Evolutionary conservation across 345 rosid species (phyloP), one percentile per base, ranked within the genome.

Genomic region (Lepidium africanum): DNA sequence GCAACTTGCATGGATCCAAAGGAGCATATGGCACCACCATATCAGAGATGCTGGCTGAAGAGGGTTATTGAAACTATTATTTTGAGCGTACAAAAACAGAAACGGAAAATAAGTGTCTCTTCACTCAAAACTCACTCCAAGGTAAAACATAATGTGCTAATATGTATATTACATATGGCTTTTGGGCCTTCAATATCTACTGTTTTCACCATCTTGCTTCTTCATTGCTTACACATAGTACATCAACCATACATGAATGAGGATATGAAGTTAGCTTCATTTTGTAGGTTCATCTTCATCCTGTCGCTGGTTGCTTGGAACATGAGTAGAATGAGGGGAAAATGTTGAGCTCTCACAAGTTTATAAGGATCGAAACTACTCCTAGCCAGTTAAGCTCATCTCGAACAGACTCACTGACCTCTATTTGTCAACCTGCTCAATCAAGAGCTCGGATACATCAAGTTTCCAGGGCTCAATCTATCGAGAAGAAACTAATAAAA

Each of bases 391-490:
- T 21, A 2, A 21, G 23, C 23, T 21, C 23, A 21, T 21, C 23
- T 21, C 23, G 23, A 21, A 21, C 79, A 76, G 85, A 87, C 33
- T 84, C 91, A 11, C 72, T 79, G 59, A 82, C 85, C 65, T 90
- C 87, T 71, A 82, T 87, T 40, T 63, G 88, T 55, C 87, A 86
- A 69, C 90, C 92, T 64, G 76, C 85, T 37, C 91, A 83, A 65
- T 79, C 91, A 71, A 87, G 87, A 73, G 87, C 88, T 54, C 94
- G 85, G 42, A 82, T 86, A 53, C 76, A 85, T 65, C 87, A 87
- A 63, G 88, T 83, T 67, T 86, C 78, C 78, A 80, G 87, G 74
- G 78, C 85, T 32, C 85, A 81, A 67, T 87, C 90, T 56, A 83
- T 86, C 77, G 93, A 84, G 63, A 83, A 76, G 68, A 85, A 82